Percentiles rank a stretch among this genome's conserved stretches.
phyloP scores from a whole-genome alignment of 2,329 filamentous ascomycete species.

The Fusarium annulatum region DNA sequence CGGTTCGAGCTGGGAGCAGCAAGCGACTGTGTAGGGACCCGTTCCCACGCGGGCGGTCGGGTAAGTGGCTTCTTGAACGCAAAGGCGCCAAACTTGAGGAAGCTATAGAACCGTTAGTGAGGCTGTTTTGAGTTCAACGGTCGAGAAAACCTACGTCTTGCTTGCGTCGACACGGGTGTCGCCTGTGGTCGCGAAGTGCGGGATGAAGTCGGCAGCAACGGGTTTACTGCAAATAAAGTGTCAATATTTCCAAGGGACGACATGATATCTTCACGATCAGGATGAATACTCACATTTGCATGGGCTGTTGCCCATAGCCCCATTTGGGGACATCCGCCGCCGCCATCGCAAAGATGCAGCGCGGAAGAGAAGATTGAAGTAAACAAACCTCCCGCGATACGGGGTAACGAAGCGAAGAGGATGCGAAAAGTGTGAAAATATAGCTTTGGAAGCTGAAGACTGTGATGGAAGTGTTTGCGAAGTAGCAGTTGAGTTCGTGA shows the following conservation, averaged over 20 bases:
- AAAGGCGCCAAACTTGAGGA: constrained; percentile 37
- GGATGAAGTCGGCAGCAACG: constrained; percentile 40
- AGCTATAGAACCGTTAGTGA: constrained; percentile 36
- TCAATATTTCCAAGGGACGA: constrained; percentile 22
- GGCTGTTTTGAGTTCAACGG: not conserved
- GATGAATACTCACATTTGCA: constrained; percentile 33
- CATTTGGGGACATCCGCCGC: constrained; percentile 37
- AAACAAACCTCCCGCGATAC: constrained; percentile 40
- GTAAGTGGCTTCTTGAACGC: constrained; percentile 26
- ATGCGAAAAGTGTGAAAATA: not conserved
- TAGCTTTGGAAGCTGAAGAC: constrained; percentile 31
- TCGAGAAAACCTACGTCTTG: constrained; percentile 31
- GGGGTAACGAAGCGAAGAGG: constrained; percentile 30
- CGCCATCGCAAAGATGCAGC: constrained; percentile 44
- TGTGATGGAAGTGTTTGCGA: not conserved
- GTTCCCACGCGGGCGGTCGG: constrained; percentile 48
- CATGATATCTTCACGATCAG: too few relatives aligned
- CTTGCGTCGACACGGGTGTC: constrained; percentile 9
- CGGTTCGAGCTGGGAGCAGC: constrained; percentile 38
- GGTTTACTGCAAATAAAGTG: constrained; percentile 34
- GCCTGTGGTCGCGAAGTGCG: constrained; percentile 41
- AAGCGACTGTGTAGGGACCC: constrained; percentile 45
- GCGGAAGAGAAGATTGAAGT: constrained; percentile 35
- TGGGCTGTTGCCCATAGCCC: constrained; percentile 38
- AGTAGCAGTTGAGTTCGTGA: constrained; percentile 5